Conservation (phyloP, 306 rosid genomes). For the Gastrolobium bilobum region DNA sequence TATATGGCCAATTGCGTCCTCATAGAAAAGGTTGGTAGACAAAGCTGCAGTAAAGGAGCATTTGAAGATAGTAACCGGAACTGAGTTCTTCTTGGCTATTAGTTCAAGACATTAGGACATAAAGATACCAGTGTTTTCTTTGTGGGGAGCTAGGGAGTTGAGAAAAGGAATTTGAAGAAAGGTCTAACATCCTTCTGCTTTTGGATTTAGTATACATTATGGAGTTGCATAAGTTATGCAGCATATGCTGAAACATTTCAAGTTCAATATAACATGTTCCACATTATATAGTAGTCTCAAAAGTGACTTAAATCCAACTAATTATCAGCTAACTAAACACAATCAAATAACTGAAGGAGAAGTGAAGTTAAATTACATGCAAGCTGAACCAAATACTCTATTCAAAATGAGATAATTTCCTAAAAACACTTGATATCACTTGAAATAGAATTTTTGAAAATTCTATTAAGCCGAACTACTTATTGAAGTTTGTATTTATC, state of each 20-base stretch:
- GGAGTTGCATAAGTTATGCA: background rate
- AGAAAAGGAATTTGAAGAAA: background rate
- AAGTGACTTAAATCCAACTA: no score
- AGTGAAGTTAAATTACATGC: no score
- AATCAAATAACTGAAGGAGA: no score
- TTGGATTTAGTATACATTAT: background rate
- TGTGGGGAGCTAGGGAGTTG: background rate
- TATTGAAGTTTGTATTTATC: no score
- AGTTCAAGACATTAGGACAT: background rate
- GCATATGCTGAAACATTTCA: background rate
- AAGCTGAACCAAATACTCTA: no score
- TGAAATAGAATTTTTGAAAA: no score
- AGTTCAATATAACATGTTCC: background rate
- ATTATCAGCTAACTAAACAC: no score
- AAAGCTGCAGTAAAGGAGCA: conserved; percentile 7
- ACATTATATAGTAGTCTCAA: no score
- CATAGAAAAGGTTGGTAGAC: conserved; percentile 7
- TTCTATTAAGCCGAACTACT: no score
- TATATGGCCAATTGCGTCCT: background rate
- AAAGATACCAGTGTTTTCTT: background rate
- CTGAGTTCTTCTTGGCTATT: background rate
- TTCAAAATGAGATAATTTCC: no score
- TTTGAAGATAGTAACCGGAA: conserved; percentile 5
- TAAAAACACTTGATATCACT: no score
- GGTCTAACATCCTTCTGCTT: no score